These are phyloP conservation scores for Naematelia encephala DNA, from an alignment of 768 basidiomycete species.

Conservation along the genomic window DNA sequence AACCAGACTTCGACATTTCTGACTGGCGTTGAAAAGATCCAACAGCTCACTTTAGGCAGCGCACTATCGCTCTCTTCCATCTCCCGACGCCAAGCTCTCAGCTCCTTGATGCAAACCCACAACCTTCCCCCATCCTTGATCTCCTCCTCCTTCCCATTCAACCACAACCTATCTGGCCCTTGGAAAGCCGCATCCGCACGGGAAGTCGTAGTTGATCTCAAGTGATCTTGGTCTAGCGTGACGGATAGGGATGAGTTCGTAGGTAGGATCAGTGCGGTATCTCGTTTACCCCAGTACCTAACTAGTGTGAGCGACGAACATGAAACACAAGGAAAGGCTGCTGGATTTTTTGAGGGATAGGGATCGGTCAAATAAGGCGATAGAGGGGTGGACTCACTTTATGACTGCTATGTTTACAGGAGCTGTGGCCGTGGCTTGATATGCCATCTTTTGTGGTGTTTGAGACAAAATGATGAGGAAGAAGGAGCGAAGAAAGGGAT, in stretches of 20 bases:
- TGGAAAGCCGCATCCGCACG: constrained; percentile 72
- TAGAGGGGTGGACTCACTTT: constrained; percentile 62
- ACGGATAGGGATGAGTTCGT: constrained; percentile 98
- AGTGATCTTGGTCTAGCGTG: constrained; percentile 92
- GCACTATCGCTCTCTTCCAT: constrained; percentile 68
- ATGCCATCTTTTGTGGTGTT: constrained; percentile 37
- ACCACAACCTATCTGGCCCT: constrained; percentile 74
- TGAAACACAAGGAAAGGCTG: constrained; percentile 2
- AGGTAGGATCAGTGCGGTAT: constrained; percentile 89
- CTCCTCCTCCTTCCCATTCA: constrained; percentile 87
- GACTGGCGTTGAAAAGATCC: background rate
- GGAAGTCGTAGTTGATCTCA: constrained; percentile 88
- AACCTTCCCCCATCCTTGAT: constrained; percentile 77
- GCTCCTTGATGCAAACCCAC: constrained; percentile 77
- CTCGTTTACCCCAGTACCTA: constrained; percentile 99
- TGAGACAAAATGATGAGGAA: background rate
- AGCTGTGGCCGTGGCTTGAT: constrained; percentile 84
- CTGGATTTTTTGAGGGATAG: too few relatives aligned
- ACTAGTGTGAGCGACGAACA: background rate
- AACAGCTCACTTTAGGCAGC: constrained; percentile 38
- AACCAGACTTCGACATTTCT: too few relatives aligned
- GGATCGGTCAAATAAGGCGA: too few relatives aligned
- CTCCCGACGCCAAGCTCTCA: constrained; percentile 71
- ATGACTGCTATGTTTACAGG: constrained; percentile 97
- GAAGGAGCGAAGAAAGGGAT: background rate